A percentile compares a stretch with the other conserved stretches of the same genome.
These are phyloP conservation scores for Pulveroboletus sp. DNA, from an alignment of 768 basidiomycete species.

Conservation along the genomic window DNA sequence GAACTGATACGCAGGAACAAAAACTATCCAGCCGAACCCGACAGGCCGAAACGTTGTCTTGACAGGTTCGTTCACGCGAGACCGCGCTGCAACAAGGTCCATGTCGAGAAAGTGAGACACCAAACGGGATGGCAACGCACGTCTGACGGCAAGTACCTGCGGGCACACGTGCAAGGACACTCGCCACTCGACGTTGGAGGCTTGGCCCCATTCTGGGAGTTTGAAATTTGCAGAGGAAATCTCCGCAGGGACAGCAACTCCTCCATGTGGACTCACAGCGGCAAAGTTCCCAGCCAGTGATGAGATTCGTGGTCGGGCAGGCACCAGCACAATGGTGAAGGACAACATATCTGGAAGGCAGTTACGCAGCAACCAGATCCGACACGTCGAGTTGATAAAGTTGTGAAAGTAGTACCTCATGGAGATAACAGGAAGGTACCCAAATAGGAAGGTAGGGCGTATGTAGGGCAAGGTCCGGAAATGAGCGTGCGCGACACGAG, in stretches of 20 bases:
- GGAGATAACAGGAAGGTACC: constrained; percentile 30
- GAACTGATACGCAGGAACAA: constrained; percentile 4
- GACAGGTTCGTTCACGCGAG: constrained; percentile 5
- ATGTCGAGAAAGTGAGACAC: constrained; percentile 23
- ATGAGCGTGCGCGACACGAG: constrained; percentile 27
- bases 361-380: constrained; percentile 27
- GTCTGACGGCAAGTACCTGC: constrained; percentile 5
- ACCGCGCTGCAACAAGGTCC: constrained; percentile 14
- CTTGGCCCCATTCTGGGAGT: constrained; percentile 4
- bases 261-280: too few species aligned
- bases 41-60: constrained; percentile 3
- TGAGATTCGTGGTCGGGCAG: constrained; percentile 2
- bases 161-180: constrained; percentile 6
- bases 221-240: constrained; percentile 23
- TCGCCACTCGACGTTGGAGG: constrained; percentile 16
- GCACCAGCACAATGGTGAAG: constrained; percentile 25
- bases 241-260: constrained; percentile 14
- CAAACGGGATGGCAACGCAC: constrained; percentile 1
- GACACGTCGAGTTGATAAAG: constrained; percentile 19
- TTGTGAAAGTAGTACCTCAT: constrained; percentile 25
- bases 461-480: constrained; percentile 26
- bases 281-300: too few species aligned
- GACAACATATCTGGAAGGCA: constrained; percentile 26
- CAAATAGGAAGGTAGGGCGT: too few species aligned
- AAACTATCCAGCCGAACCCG: neutral